Conservation (phyloP, 805 yeast genomes). For the Metschnikowia anglica region DNA sequence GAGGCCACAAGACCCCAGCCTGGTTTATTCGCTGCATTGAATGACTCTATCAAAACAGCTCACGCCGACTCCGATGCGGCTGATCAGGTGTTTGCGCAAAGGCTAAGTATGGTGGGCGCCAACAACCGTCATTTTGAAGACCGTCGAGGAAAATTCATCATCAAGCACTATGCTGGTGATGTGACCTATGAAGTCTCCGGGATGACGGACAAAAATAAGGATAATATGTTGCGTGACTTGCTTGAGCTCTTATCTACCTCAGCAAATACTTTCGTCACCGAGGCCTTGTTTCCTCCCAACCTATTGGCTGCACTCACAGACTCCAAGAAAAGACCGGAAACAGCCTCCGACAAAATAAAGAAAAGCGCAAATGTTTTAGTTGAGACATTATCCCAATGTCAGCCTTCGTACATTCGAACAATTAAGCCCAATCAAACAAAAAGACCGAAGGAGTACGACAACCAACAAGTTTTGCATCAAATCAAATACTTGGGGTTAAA, state of each 20-base stretch:
- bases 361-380: constrained; percentile 87
- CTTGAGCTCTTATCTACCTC: constrained; percentile 77
- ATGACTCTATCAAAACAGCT: constrained; percentile 97
- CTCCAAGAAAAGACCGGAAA: constrained; percentile 81
- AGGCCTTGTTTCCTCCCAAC: constrained; percentile 42
- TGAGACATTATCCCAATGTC: constrained; percentile 83
- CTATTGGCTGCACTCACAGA: constrained; percentile 42
- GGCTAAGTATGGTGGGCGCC: constrained; percentile 77
- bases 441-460: constrained; percentile 86
- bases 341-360: constrained; percentile 94
- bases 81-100: constrained; percentile 91
- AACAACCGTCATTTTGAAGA: constrained; percentile 85
- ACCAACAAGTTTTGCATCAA: constrained; percentile 88
- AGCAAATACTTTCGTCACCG: constrained; percentile 65
- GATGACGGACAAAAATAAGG: constrained; percentile 97
- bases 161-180: constrained; percentile 98
- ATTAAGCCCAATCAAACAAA: constrained; percentile 95
- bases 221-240: constrained; percentile 84
- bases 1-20: constrained; percentile 89
- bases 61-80: constrained; percentile 97
- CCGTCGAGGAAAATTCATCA: constrained; percentile 80
- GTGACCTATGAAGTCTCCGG: constrained; percentile 86
- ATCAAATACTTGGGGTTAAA: constrained; percentile 93
- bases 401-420: constrained; percentile 95
- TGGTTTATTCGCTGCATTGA: constrained; percentile 92